Percentiles rank a stretch among this genome's conserved stretches.
Conservation (phyloP, 2,329 filamentous ascomycete species). For the Cladorrhinum sp. region DNA sequence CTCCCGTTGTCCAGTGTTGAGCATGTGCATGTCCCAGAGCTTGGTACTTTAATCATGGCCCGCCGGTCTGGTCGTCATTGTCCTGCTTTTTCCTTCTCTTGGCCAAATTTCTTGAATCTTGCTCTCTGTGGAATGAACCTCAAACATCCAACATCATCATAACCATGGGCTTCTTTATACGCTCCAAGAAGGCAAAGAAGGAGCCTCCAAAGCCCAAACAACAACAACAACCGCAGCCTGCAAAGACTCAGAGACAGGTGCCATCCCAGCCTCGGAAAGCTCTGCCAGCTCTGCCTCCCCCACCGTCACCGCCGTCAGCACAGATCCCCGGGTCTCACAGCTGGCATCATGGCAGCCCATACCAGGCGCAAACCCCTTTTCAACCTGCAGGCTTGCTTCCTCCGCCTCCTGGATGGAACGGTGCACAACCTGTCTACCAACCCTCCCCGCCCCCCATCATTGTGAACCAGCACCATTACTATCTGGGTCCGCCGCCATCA, state of each 20-base stretch:
- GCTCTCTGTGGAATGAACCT: not conserved
- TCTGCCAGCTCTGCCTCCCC: conserved; percentile 7
- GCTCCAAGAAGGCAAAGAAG: conserved; percentile 29
- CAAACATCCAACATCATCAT: conserved; percentile 1
- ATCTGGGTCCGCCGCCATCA: conserved; percentile 34
- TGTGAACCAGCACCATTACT: conserved; percentile 53
- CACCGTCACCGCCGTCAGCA: conserved; percentile 12
- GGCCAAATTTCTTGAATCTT: not conserved
- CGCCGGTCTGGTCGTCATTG: not conserved
- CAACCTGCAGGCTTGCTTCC: conserved; percentile 30
- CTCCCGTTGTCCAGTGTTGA: conserved; percentile 20
- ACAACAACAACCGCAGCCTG: not conserved
- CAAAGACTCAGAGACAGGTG: conserved; percentile 12
- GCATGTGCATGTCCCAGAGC: not conserved
- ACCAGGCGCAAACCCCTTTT: conserved; percentile 17
- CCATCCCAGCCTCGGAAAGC: conserved; percentile 8
- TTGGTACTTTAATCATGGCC: not conserved
- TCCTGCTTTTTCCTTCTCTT: not conserved
- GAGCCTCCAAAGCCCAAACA: conserved; percentile 14
- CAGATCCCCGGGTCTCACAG: conserved; percentile 6
- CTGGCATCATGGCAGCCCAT: conserved; percentile 18
- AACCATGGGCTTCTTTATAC: conserved; percentile 29
- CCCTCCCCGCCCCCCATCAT: conserved; percentile 40
- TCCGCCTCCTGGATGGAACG: conserved; percentile 27
- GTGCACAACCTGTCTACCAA: conserved; percentile 26